phyloP scores from a whole-genome alignment of 225 moss, liverwort and hornwort genomes.

The Marchantia polymorpha region DNA sequence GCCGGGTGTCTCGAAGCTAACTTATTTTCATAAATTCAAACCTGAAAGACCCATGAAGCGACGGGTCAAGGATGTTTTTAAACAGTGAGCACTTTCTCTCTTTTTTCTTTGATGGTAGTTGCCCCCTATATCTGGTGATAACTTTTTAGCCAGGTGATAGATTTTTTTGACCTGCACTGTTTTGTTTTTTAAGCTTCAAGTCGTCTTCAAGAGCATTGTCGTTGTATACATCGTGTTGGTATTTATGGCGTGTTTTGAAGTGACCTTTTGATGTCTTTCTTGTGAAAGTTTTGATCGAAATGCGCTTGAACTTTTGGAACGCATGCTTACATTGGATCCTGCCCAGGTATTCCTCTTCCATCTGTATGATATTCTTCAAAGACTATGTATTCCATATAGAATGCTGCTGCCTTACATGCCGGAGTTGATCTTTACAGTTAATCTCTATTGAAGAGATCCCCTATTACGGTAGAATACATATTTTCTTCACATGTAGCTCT shows the following conservation, averaged over 20 bases:
- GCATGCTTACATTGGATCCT: constrained; percentile 49
- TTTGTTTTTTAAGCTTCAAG: not conserved
- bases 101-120: not conserved
- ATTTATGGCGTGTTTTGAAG: not conserved
- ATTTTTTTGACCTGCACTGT: not conserved
- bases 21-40: constrained; percentile 32
- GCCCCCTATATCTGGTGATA: not conserved
- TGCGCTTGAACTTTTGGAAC: constrained; percentile 45
- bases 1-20: constrained; percentile 47
- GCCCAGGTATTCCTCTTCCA: constrained; percentile 20
- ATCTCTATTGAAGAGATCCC: too few species aligned
- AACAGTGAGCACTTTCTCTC: constrained; percentile 35
- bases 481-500: not conserved
- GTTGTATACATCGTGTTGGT: not conserved
- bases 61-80: constrained; percentile 41
- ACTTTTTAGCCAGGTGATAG: not conserved
- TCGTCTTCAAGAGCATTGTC: not conserved
- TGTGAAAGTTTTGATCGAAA: constrained; percentile 42
- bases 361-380: too few species aligned
- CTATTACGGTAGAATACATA: too few species aligned
- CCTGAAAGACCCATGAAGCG: constrained; percentile 35
- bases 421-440: not conserved
- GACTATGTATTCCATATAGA: not conserved
- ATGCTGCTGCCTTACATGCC: not conserved
- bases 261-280: not conserved